Conservation (phyloP, 371 early-diverging fungal genomes). For the Mucor circinelloides region DNA sequence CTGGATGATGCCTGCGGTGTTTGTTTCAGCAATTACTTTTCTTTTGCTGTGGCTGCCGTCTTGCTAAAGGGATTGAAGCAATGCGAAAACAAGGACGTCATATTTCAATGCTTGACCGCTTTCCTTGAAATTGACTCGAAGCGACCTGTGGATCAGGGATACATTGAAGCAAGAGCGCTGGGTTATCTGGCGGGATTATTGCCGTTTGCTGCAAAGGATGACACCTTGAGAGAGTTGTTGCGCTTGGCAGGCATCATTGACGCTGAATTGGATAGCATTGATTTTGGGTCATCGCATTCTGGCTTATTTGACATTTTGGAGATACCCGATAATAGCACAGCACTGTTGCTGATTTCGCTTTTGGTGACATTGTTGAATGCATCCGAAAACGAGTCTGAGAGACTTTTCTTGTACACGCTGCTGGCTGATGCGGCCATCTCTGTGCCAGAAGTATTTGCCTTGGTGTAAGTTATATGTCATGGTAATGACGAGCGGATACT, state of each 20-base stretch:
- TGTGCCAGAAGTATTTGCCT: slow-evolving; percentile 75
- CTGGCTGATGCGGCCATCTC: slow-evolving; percentile 77
- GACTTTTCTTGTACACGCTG: slow-evolving; percentile 80
- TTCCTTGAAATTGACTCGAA: slow-evolving; percentile 74
- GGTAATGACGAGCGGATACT: neutral
- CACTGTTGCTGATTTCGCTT: slow-evolving; percentile 75
- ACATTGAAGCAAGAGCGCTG: slow-evolving; percentile 63
- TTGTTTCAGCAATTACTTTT: slow-evolving; percentile 82
- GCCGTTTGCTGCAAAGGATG: slow-evolving; percentile 69
- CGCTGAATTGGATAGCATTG: slow-evolving; percentile 55
- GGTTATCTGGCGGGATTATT: slow-evolving; percentile 80
- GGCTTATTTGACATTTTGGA: slow-evolving; percentile 69
- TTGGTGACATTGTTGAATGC: slow-evolving; percentile 82
- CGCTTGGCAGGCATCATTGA: slow-evolving; percentile 60
- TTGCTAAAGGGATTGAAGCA: slow-evolving; percentile 84
- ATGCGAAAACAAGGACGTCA: slow-evolving; percentile 69
- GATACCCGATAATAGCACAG: slow-evolving; percentile 71
- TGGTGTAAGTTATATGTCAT: slow-evolving; percentile 61
- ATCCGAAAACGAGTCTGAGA: slow-evolving; percentile 84
- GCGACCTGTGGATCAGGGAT: slow-evolving; percentile 46
- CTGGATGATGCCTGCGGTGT: slow-evolving; percentile 78
- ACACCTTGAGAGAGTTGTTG: slow-evolving; percentile 63
- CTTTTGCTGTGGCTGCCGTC: slow-evolving; percentile 82
- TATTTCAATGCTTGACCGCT: slow-evolving; percentile 69
- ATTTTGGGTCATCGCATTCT: slow-evolving; percentile 52